A percentile compares a stretch with the other conserved stretches of the same genome.
phyloP scores from a whole-genome alignment of 2,329 filamentous ascomycete genomes.

The Polytolypa hystricis region DNA sequence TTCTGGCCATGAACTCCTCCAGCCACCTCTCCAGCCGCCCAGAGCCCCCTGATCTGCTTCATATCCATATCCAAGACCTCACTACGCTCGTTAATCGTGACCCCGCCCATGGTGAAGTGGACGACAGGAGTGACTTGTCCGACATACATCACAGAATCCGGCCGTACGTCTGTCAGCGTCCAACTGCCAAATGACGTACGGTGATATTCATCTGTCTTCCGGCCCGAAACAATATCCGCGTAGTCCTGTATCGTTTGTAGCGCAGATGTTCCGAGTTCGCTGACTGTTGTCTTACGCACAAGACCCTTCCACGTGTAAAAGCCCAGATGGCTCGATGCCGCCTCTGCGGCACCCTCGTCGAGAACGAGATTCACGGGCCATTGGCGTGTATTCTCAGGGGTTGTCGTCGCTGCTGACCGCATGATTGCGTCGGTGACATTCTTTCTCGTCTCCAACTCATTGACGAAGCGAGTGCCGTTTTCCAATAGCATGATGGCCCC shows the following conservation, averaged over 20 bases:
- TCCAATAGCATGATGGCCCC: constrained; percentile 45
- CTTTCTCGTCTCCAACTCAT: constrained; percentile 52
- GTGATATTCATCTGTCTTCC: constrained; percentile 35
- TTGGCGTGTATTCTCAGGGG: constrained; percentile 32
- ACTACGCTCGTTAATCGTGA: constrained; percentile 43
- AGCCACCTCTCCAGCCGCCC: constrained; percentile 54
- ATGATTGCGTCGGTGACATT: constrained; percentile 45
- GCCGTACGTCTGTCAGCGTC: constrained; percentile 37
- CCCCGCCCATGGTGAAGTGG: constrained; percentile 59
- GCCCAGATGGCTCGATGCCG: constrained; percentile 44
- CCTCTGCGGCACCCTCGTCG: constrained; percentile 47
- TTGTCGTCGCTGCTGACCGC: constrained; percentile 20
- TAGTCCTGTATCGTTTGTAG: constrained; percentile 41
- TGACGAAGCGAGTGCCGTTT: constrained; percentile 45
- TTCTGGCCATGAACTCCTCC: constrained; percentile 56
- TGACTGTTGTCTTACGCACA: constrained; percentile 45
- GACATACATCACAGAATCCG: constrained; percentile 45
- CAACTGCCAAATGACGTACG: constrained; percentile 46
- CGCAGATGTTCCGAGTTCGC: constrained; percentile 34
- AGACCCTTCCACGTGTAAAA: constrained; percentile 55
- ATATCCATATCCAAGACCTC: constrained; percentile 38
- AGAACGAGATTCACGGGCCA: constrained; percentile 51
- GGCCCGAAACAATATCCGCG: constrained; percentile 33
- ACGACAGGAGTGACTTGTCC: constrained; percentile 52
- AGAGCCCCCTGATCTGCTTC: constrained; percentile 44